A percentile compares a stretch with the other conserved stretches of the same genome.
Evolutionary conservation across 2,329 filamentous ascomycete species (phyloP).

Genomic region (Fusarium sp.): DNA sequence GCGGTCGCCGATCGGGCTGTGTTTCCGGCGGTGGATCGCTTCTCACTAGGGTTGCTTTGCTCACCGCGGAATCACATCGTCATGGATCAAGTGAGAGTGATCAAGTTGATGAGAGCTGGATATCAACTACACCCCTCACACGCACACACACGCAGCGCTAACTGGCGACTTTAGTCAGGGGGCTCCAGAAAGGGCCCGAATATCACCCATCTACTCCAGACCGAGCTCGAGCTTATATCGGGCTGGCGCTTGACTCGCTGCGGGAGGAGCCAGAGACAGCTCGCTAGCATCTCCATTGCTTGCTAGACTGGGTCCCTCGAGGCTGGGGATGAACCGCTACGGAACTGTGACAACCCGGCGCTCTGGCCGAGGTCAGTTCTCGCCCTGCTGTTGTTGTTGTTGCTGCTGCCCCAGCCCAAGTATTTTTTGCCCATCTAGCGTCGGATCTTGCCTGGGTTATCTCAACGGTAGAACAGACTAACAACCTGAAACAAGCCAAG

Average conservation of each 20-base stretch:
- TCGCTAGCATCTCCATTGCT: conserved; percentile 3
- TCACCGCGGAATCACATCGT: conserved; percentile 17
- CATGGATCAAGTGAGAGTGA: conserved; percentile 7
- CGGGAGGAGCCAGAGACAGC: conserved; percentile 1
- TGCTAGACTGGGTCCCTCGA: not conserved
- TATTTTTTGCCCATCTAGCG: conserved; percentile 19
- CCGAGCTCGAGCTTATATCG: conserved; percentile 5
- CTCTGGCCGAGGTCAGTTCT: conserved; percentile 12
- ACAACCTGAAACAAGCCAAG: conserved; percentile 37
- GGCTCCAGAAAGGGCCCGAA: conserved; percentile 26
- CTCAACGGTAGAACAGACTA: conserved; percentile 28
- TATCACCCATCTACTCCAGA: conserved; percentile 7
- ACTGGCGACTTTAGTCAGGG: conserved; percentile 14
- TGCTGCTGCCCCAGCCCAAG: conserved; percentile 2
- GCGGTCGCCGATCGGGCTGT: conserved; percentile 34
- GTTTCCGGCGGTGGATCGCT: conserved; percentile 29
- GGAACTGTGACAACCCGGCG: not conserved
- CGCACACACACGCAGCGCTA: conserved; percentile 27
- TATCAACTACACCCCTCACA: conserved; percentile 26
- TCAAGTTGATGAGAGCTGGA: conserved; percentile 8
- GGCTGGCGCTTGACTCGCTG: conserved; percentile 9
- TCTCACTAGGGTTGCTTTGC: conserved; percentile 16
- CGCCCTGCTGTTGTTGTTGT: not conserved
- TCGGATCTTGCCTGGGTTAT: conserved; percentile 30
- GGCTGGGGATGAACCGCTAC: not conserved